Evolutionary conservation across 371 early-diverging fungal species (phyloP).

Genomic region (Dinochytrium kinnereticum): DNA sequence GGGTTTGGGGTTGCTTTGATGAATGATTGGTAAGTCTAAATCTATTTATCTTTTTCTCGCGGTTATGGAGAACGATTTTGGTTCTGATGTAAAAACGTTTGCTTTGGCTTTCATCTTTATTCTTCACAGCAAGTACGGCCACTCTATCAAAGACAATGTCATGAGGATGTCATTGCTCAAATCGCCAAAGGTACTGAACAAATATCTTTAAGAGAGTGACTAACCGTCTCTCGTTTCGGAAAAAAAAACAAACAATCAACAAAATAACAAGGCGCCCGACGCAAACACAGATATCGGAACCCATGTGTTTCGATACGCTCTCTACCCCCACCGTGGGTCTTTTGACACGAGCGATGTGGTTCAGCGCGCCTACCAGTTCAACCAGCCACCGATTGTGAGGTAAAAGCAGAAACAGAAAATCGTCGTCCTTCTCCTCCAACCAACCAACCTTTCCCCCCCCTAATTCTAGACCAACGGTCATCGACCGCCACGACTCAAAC

Average conservation of each 20-base stretch:
- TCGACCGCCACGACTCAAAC: neutral
- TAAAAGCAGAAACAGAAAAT: too few relatives aligned
- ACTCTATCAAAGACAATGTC: conserved; percentile 78
- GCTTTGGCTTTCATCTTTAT: neutral
- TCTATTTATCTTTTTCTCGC: neutral
- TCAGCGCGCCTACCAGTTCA: conserved; percentile 83
- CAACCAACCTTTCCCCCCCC: neutral
- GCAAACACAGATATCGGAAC: conserved; percentile 68
- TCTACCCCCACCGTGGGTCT: conserved; percentile 84
- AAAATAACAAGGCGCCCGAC: conserved; percentile 73
- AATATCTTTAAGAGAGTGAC: neutral
- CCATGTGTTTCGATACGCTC: conserved; percentile 78
- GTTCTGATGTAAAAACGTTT: too few relatives aligned
- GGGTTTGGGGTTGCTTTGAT: conserved; percentile 94
- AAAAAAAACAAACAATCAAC: too few relatives aligned
- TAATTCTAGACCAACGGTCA: conserved; percentile 1
- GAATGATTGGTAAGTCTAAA: conserved; percentile 85
- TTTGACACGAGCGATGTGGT: conserved; percentile 84
- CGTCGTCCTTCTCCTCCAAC: neutral
- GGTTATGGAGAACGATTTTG: neutral
- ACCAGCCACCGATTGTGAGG: conserved; percentile 70
- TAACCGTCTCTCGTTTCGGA: neutral
- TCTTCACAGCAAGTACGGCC: conserved; percentile 57
- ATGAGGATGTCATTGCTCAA: conserved; percentile 86
- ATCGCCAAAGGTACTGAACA: conserved; percentile 71